Evolutionary conservation across 306 rosid genomes (phyloP).

Genomic region (Malus orientalis): DNA sequence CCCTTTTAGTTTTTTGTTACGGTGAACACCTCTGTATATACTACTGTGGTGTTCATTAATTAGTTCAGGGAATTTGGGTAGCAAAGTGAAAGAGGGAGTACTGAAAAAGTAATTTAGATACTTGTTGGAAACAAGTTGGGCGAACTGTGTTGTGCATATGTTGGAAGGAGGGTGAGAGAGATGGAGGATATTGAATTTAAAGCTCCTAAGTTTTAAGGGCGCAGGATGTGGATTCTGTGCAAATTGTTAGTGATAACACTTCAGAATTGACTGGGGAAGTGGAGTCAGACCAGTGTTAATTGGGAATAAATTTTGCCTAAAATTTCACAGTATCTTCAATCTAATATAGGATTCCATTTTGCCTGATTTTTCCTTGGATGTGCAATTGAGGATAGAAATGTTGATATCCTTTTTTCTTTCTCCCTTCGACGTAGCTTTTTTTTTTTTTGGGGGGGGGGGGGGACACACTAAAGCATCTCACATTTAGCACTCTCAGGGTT

Average conservation of each 20-base stretch:
- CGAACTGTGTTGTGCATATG: neutral
- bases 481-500: neutral
- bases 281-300: neutral
- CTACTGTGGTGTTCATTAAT: neutral
- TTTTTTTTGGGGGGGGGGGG: too few relatives aligned
- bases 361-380: neutral
- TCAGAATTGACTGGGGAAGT: neutral
- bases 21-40: neutral
- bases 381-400: neutral
- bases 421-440: too few relatives aligned
- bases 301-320: neutral
- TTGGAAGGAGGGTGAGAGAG: neutral
- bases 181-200: neutral
- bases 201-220: neutral
- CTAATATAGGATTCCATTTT: neutral
- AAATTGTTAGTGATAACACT: neutral
- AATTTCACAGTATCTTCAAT: neutral
- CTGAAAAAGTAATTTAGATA: neutral
- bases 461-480: neutral
- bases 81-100: neutral
- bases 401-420: neutral
- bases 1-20: neutral
- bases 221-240: neutral
- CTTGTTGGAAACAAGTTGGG: neutral
- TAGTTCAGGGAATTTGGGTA: neutral